Conservation (phyloP, 495 filamentous ascomycete genomes). For the Terfezia claveryi region DNA sequence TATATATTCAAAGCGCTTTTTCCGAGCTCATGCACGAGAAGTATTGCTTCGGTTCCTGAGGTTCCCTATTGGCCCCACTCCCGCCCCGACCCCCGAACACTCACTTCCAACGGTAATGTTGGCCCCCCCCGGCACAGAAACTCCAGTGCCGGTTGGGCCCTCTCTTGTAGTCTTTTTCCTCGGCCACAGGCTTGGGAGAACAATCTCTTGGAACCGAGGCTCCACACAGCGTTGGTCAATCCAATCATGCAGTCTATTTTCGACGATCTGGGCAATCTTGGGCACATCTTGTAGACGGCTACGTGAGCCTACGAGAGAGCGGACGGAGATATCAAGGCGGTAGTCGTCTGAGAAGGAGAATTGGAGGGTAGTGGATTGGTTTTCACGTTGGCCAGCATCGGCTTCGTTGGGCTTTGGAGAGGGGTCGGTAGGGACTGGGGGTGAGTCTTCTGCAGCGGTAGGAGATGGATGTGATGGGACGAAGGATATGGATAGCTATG, state of each 20-base stretch:
- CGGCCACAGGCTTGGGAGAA: conserved; percentile 83
- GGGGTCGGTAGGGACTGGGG: conserved; percentile 23
- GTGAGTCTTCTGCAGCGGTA: conserved; percentile 8
- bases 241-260: conserved; percentile 79
- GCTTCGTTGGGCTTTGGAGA: conserved; percentile 10
- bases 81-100: conserved; percentile 7
- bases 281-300: conserved; percentile 85
- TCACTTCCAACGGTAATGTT: neutral
- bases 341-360: conserved; percentile 95
- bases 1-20: too few species aligned
- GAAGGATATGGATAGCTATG: neutral
- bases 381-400: conserved; percentile 15
- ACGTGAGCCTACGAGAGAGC: conserved; percentile 76
- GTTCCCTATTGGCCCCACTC: conserved; percentile 23
- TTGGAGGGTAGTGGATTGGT: conserved; percentile 54
- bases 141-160: conserved; percentile 3
- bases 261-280: conserved; percentile 88
- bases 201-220: conserved; percentile 86
- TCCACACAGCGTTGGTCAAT: conserved; percentile 94
- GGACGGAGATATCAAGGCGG: conserved; percentile 72
- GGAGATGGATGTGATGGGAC: conserved; percentile 3
- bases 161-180: conserved; percentile 60
- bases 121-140: conserved; percentile 6
- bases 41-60: neutral
- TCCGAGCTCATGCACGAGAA: conserved; percentile 15